phyloP scores from a whole-genome alignment of 441 rosid genomes.

The Aleurites moluccanus region DNA sequence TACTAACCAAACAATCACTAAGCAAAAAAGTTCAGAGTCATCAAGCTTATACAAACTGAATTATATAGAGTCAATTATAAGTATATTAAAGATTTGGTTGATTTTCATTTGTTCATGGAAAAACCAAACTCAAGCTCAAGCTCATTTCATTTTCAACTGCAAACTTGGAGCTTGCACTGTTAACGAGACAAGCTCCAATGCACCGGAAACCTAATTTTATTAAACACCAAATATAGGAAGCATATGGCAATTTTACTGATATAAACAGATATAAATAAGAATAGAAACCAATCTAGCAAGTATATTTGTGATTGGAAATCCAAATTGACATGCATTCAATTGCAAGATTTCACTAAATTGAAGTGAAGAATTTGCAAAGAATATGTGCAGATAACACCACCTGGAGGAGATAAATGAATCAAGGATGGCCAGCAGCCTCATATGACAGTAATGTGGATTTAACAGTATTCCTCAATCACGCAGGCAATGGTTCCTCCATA shows the following conservation, averaged over 20 bases:
- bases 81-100: too few relatives aligned
- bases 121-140: too few relatives aligned
- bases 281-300: too few relatives aligned
- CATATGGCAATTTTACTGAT: constrained; percentile 7
- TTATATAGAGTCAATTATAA: too few relatives aligned
- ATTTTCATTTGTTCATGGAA: too few relatives aligned
- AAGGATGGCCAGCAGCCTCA: constrained; percentile 17
- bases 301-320: background rate
- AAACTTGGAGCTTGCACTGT: constrained; percentile 16
- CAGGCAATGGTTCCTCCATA: constrained; percentile 80
- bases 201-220: background rate
- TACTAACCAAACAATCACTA: too few relatives aligned
- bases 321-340: constrained; percentile 17
- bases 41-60: background rate
- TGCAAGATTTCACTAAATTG: constrained; percentile 10
- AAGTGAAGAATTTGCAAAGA: constrained; percentile 15
- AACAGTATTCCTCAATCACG: constrained; percentile 38
- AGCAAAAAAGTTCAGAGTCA: too few relatives aligned
- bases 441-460: constrained; percentile 1
- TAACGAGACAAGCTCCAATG: background rate
- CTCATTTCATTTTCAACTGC: too few relatives aligned
- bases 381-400: constrained; percentile 12
- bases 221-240: background rate
- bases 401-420: background rate
- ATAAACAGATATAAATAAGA: constrained; percentile 5